A percentile compares a stretch with the other conserved stretches of the same genome.
Evolutionary conservation across 768 basidiomycete species (phyloP).

Genomic region (Wakefieldia striispora): DNA sequence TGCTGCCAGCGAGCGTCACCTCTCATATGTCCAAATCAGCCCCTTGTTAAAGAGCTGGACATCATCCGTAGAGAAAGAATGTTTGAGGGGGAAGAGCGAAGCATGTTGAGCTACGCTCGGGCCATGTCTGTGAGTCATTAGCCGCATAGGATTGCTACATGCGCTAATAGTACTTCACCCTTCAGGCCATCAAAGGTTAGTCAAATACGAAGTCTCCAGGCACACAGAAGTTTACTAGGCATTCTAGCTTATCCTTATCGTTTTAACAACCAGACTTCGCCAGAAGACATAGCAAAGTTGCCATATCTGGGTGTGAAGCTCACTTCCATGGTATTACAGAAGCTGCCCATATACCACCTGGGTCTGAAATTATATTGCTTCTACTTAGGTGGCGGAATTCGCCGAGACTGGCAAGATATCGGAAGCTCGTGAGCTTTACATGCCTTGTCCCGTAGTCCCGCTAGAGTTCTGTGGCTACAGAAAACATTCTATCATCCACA

Average conservation of each 20-base stretch:
- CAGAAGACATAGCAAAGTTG: constrained; percentile 40
- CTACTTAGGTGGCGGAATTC: constrained; percentile 60
- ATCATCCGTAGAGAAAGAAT: constrained; percentile 56
- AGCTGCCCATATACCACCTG: not conserved
- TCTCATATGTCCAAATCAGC: constrained; percentile 67
- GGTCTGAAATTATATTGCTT: not conserved
- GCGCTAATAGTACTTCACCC: not conserved
- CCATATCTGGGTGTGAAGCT: constrained; percentile 54
- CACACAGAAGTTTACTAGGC: not conserved
- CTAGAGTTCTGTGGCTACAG: constrained; percentile 31
- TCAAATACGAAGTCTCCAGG: not conserved
- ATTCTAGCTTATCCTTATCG: constrained; percentile 46
- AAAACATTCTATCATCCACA: constrained; percentile 43
- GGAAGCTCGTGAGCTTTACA: constrained; percentile 47
- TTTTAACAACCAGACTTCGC: constrained; percentile 38
- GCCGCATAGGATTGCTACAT: constrained; percentile 20
- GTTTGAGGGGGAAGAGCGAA: constrained; percentile 65
- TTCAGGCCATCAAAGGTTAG: constrained; percentile 49
- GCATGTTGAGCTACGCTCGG: constrained; percentile 69
- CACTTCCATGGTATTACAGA: constrained; percentile 41
- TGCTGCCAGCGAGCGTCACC: constrained; percentile 66
- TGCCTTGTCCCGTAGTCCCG: constrained; percentile 7
- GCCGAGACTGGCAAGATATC: constrained; percentile 49
- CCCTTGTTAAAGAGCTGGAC: constrained; percentile 53
- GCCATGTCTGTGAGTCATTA: constrained; percentile 71